phyloP scores from a whole-genome alignment of 352 stramenopile species.

The Phytophthora tubulina region DNA sequence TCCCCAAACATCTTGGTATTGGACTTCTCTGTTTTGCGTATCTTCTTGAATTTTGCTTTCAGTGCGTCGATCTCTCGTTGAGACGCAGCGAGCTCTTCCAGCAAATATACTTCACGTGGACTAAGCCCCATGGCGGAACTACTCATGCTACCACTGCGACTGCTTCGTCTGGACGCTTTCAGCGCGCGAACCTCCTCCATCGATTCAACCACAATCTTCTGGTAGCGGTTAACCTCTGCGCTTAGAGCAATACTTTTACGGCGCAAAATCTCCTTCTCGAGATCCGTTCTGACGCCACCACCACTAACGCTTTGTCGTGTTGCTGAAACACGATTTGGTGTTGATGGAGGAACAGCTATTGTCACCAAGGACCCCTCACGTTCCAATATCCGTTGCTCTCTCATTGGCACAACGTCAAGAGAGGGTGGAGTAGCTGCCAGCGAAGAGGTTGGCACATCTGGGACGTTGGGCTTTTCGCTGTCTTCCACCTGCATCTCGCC shows the following conservation, averaged over 20 bases:
- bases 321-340: conserved; percentile 18
- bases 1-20: neutral
- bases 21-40: conserved; percentile 21
- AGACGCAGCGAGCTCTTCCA: conserved; percentile 41
- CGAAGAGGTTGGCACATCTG: neutral
- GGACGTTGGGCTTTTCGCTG: neutral
- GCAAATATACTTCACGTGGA: conserved; percentile 44
- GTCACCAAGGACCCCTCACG: conserved; percentile 12
- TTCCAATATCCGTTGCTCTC: conserved; percentile 6
- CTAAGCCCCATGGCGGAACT: conserved; percentile 29
- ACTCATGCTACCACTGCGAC: conserved; percentile 35
- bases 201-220: conserved; percentile 53
- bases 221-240: conserved; percentile 52
- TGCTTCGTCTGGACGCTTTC: conserved; percentile 46
- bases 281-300: conserved; percentile 20
- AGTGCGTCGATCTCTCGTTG: conserved; percentile 40
- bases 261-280: conserved; percentile 53
- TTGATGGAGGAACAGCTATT: conserved; percentile 15
- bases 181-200: conserved; percentile 49
- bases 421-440: neutral
- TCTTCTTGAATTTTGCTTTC: conserved; percentile 34
- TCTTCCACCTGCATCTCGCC: conserved; percentile 17
- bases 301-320: conserved; percentile 16
- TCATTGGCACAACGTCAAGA: conserved; percentile 3
- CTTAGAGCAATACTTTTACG: conserved; percentile 45